Evolutionary conservation across 176 grass and related monocot species (phyloP), one percentile per base, ranked within the genome.

Genomic region (Alopecurus myosuroides): DNA sequence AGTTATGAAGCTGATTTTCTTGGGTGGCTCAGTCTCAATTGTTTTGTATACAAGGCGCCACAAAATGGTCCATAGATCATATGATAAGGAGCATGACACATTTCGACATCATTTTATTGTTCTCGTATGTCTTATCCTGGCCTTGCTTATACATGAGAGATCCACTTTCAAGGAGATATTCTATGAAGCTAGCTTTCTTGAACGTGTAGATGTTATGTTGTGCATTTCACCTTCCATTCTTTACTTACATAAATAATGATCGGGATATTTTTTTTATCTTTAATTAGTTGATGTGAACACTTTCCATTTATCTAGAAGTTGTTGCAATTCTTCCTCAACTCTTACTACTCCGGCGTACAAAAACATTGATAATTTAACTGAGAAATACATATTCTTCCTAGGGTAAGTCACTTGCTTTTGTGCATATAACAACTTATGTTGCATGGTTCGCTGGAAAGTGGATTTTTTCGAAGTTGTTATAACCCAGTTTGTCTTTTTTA

Each of bases 301-400:
- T 95, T 79, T 95, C 86, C 23, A 81, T 95, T 82, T 95, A 78
- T 68, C 77, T 95, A 65, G 88, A 95, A 66, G 90, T 86, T 60
- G 86, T 95, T 77, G 93, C 90, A 55, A 95, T 92, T 89, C 83
- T 95, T 83, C 90, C 93, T 83, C 93, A 95, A 74, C 82, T 95
- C 50, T 86, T 95, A 41, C 45, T 95, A 56, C 76, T 95, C 36
- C 90, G 93, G 40, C 83, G 88, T 64, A 95, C 90, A 41, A 88
- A 81, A 95, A 95, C 60, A 86, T 93, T 1, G 90, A 93, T 51
- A 95, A 91, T 77, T 80, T 92, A 78, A 93, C 94, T 76, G 86
- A 86, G 60, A 88, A 95, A 93, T 95, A 95, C 76, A 88, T 95
- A 82, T 95, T 95, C 84, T 87, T 95, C 30, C 81, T 93, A 48